phyloP scores from a whole-genome alignment of 78 protist species.

The Salpingoeca rosetta region DNA sequence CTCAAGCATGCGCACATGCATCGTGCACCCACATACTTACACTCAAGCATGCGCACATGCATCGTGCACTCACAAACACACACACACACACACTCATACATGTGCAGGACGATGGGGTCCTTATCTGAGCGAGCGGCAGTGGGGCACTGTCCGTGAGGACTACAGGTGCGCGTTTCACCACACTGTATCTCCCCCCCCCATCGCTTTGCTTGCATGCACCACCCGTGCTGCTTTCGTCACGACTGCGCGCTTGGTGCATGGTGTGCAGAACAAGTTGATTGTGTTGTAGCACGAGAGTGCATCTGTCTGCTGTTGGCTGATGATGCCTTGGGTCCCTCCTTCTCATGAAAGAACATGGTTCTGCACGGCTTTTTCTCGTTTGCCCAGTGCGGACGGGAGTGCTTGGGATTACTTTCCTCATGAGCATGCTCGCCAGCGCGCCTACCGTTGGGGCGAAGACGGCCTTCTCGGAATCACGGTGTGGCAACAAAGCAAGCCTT shows the following conservation, averaged over 20 bases:
- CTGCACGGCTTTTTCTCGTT: slow-evolving; percentile 26
- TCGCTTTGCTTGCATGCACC: background rate
- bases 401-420: slow-evolving; percentile 59
- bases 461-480: slow-evolving; percentile 41
- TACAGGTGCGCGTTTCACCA: too few relatives aligned
- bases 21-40: too few relatives aligned
- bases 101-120: slow-evolving; percentile 41
- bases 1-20: too few relatives aligned
- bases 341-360: background rate
- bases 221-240: background rate
- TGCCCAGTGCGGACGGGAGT: slow-evolving; percentile 33
- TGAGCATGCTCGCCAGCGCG: slow-evolving; percentile 50
- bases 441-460: slow-evolving; percentile 83
- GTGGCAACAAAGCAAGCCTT: background rate
- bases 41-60: too few relatives aligned
- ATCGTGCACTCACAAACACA: too few relatives aligned
- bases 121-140: slow-evolving; percentile 43
- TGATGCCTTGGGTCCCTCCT: too few relatives aligned
- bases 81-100: too few relatives aligned
- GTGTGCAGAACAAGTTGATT: too few relatives aligned
- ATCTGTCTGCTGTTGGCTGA: too few relatives aligned
- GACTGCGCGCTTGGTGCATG: too few relatives aligned
- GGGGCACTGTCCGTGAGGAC: slow-evolving; percentile 55
- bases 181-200: background rate
- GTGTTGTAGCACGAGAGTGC: too few relatives aligned